A percentile compares a stretch with the other conserved stretches of the same genome.
Conservation (phyloP, 2,329 filamentous ascomycete species). For the Madurella fahalii region DNA sequence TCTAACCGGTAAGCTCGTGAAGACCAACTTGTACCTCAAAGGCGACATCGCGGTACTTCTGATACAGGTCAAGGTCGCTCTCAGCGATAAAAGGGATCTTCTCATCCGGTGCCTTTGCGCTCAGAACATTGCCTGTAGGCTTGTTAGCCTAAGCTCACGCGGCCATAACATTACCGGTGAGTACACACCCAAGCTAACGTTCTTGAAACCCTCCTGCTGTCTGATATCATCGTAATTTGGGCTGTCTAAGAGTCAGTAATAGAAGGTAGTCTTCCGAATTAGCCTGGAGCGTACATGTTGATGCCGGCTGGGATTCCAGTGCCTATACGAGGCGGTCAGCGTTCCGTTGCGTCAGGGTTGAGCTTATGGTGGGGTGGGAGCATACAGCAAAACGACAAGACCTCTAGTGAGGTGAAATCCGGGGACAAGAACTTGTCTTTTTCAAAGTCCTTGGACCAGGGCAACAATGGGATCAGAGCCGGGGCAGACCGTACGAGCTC, state of each 20-base stretch:
- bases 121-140: slow-evolving; percentile 68
- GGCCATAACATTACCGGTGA: no score
- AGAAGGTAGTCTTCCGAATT: not conserved
- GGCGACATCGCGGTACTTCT: slow-evolving; percentile 76
- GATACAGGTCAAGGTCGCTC: slow-evolving; percentile 71
- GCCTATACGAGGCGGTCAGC: slow-evolving; percentile 23
- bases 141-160: not conserved
- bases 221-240: slow-evolving; percentile 73
- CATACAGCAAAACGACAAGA: slow-evolving; percentile 68
- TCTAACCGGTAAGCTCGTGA: slow-evolving; percentile 67
- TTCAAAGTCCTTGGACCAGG: slow-evolving; percentile 85
- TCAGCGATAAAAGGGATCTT: slow-evolving; percentile 85
- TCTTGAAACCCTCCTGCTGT: slow-evolving; percentile 85
- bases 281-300: slow-evolving; percentile 46
- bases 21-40: slow-evolving; percentile 97
- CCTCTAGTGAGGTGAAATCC: slow-evolving; percentile 93
- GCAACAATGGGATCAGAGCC: slow-evolving; percentile 79
- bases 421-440: slow-evolving; percentile 94
- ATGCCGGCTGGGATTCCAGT: slow-evolving; percentile 66
- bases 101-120: slow-evolving; percentile 87
- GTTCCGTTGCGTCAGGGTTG: not conserved
- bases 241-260: slow-evolving; percentile 23
- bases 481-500: slow-evolving; percentile 79
- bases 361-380: not conserved
- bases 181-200: slow-evolving; percentile 67